phyloP scores from a whole-genome alignment of 805 yeast genomes.

The Ascoidea asiatica region DNA sequence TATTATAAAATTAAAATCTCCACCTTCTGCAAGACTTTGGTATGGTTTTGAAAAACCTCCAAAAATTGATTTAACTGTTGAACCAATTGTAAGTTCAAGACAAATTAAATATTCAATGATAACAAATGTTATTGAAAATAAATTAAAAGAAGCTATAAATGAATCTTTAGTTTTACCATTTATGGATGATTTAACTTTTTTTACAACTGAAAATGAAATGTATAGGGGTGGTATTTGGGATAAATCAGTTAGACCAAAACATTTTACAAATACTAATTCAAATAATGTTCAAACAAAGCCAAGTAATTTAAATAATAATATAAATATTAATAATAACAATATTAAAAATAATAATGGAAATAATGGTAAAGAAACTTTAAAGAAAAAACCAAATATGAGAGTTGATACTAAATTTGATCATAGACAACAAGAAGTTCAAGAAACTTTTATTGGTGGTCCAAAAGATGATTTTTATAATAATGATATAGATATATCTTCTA shows the following conservation, averaged over 20 bases:
- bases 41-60: slow-evolving; percentile 79
- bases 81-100: slow-evolving; percentile 83
- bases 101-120: slow-evolving; percentile 67
- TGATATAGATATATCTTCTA: neutral
- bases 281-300: neutral
- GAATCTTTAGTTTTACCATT: slow-evolving; percentile 75
- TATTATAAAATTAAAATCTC: slow-evolving; percentile 61
- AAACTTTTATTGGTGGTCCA: slow-evolving; percentile 3
- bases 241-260: slow-evolving; percentile 16
- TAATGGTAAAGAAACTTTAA: neutral
- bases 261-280: neutral
- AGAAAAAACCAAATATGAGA: no score
- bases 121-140: slow-evolving; percentile 67
- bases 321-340: no score
- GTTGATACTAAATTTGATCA: no score
- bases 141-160: slow-evolving; percentile 63
- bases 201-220: slow-evolving; percentile 48
- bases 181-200: slow-evolving; percentile 79
- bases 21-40: slow-evolving; percentile 89
- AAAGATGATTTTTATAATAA: neutral
- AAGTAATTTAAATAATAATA: no score
- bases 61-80: slow-evolving; percentile 55
- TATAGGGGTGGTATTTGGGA: slow-evolving; percentile 96
- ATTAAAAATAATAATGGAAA: no score
- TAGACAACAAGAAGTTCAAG: slow-evolving; percentile 11